Conservation (phyloP, 495 filamentous ascomycete species). For the Penicillium canescens region DNA sequence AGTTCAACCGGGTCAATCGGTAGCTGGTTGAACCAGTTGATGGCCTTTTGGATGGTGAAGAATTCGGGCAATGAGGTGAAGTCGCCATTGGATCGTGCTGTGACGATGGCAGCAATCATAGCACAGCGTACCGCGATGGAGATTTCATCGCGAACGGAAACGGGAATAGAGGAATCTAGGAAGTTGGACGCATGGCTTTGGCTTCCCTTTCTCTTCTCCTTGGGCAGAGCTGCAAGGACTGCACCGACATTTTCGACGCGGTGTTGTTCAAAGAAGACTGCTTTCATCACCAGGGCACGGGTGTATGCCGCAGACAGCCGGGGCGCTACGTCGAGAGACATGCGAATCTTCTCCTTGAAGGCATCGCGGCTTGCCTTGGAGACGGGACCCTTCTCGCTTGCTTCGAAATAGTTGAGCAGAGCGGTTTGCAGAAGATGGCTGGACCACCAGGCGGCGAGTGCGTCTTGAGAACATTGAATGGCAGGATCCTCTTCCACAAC, state of each 20-base stretch:
- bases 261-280: slow-evolving; percentile 47
- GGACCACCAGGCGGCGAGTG: slow-evolving; percentile 88
- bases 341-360: slow-evolving; percentile 59
- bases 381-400: slow-evolving; percentile 41
- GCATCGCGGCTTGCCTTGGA: slow-evolving; percentile 39
- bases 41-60: slow-evolving; percentile 45
- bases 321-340: slow-evolving; percentile 75
- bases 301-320: slow-evolving; percentile 73
- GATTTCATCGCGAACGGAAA: slow-evolving; percentile 62
- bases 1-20: slow-evolving; percentile 50
- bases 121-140: slow-evolving; percentile 75
- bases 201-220: slow-evolving; percentile 36
- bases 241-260: slow-evolving; percentile 47
- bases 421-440: slow-evolving; percentile 70
- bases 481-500: slow-evolving; percentile 82
- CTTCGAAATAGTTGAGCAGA: slow-evolving; percentile 61
- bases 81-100: slow-evolving; percentile 35
- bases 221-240: slow-evolving; percentile 51
- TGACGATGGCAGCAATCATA: slow-evolving; percentile 72
- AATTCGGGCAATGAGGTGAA: slow-evolving; percentile 30
- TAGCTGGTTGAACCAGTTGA: slow-evolving; percentile 45
- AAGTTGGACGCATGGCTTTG: slow-evolving; percentile 38
- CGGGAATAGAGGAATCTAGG: slow-evolving; percentile 47
- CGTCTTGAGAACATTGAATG: slow-evolving; percentile 85
- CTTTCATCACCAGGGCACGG: slow-evolving; percentile 72